Evolutionary conservation across 1,284 basidiomycete species (phyloP).

Genomic region (Waitea zeae): DNA sequence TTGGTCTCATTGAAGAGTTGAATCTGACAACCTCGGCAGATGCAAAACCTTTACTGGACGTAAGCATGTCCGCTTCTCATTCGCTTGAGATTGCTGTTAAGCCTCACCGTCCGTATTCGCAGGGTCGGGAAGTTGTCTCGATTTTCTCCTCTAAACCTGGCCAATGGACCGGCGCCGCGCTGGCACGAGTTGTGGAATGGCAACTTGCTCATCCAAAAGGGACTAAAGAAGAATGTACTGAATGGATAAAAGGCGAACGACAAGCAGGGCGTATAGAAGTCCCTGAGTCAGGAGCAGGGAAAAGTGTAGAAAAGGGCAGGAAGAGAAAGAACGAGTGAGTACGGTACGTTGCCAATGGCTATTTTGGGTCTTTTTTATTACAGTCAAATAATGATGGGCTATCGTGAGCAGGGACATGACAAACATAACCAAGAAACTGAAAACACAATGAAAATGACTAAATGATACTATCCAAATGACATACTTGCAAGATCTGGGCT

Average conservation of each 20-base stretch:
- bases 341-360: too few relatives aligned
- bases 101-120: slow-evolving; percentile 4
- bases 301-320: too few relatives aligned
- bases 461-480: too few relatives aligned
- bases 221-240: slow-evolving; percentile 45
- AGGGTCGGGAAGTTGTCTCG: slow-evolving; percentile 59
- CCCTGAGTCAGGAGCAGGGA: too few relatives aligned
- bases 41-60: slow-evolving; percentile 59
- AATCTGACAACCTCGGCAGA: slow-evolving; percentile 44
- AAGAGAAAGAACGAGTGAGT: too few relatives aligned
- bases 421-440: too few relatives aligned
- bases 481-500: too few relatives aligned
- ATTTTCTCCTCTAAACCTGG: slow-evolving; percentile 45
- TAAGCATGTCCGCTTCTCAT: slow-evolving; percentile 20
- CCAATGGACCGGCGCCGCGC: slow-evolving; percentile 46
- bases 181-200: slow-evolving; percentile 62
- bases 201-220: slow-evolving; percentile 61
- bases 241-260: slow-evolving; percentile 47
- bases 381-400: too few relatives aligned
- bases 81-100: neutral
- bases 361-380: too few relatives aligned
- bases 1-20: slow-evolving; percentile 40
- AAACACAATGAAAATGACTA: too few relatives aligned
- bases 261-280: slow-evolving; percentile 20
- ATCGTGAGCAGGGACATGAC: too few relatives aligned